Evolutionary conservation across 129 eudicot species (phyloP).

Genomic region (Gnaphalium uliginosum): DNA sequence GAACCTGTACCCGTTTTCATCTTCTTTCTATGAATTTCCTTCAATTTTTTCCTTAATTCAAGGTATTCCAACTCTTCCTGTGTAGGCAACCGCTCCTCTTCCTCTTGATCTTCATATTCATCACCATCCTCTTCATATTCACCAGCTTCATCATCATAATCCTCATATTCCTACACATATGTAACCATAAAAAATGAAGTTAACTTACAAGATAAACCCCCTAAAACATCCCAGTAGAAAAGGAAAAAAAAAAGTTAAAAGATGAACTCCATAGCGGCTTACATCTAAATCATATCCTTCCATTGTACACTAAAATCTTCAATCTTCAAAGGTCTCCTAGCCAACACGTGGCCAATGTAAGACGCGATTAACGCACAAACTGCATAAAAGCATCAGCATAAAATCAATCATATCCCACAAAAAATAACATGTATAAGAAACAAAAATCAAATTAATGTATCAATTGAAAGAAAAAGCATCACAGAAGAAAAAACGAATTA

Average conservation of each 20-base stretch:
- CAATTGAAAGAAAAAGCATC: background rate
- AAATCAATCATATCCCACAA: background rate
- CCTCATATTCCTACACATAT: slow-evolving; percentile 55
- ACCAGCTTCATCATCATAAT: slow-evolving; percentile 63
- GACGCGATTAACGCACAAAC: slow-evolving; percentile 18
- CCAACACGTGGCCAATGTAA: background rate
- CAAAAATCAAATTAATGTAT: background rate
- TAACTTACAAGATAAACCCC: slow-evolving; percentile 2
- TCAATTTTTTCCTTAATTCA: slow-evolving; percentile 63
- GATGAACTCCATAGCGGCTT: slow-evolving; percentile 31
- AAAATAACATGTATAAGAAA: background rate
- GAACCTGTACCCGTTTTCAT: slow-evolving; percentile 66
- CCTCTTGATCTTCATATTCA: slow-evolving; percentile 49
- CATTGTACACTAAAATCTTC: slow-evolving; percentile 40
- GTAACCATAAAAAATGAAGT: slow-evolving; percentile 6
- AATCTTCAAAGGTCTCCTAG: slow-evolving; percentile 17
- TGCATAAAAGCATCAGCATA: slow-evolving; percentile 16
- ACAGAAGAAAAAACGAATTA: background rate
- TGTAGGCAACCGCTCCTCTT: slow-evolving; percentile 54
- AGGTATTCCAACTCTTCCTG: slow-evolving; percentile 73
- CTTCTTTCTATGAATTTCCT: slow-evolving; percentile 60
- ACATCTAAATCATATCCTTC: slow-evolving; percentile 63
- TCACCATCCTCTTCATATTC: slow-evolving; percentile 52
- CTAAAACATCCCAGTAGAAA: background rate
- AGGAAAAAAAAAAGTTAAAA: background rate